Conservation (phyloP, 345 rosid species). For the Brassica rapa region DNA sequence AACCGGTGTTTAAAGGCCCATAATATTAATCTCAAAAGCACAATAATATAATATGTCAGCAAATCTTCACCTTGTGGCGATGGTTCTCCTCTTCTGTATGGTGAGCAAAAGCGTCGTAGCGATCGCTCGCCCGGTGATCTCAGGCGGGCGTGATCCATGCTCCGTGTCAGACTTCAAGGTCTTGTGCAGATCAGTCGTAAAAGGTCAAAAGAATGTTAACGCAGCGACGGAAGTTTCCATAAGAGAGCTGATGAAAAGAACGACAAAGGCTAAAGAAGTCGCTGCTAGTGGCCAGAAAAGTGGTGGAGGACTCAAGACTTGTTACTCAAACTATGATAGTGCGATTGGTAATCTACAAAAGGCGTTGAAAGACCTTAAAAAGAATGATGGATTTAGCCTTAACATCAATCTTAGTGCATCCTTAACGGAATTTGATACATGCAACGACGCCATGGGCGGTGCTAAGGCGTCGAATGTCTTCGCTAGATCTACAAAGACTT, state of each 20-base stretch:
- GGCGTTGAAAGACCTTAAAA: conserved; percentile 30
- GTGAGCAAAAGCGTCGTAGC: conserved; percentile 8
- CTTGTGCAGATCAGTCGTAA: conserved; percentile 38
- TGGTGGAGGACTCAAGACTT: conserved; percentile 12
- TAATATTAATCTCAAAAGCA: not conserved
- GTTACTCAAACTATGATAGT: not conserved
- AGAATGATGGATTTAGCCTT: conserved; percentile 36
- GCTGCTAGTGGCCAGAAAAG: not conserved
- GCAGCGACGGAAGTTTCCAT: conserved; percentile 42
- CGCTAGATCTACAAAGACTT: conserved; percentile 8
- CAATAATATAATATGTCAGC: not conserved
- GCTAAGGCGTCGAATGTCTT: not conserved
- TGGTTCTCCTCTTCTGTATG: conserved; percentile 19
- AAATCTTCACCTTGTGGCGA: conserved; percentile 18
- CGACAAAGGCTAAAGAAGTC: not conserved
- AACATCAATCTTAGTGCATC: conserved; percentile 37
- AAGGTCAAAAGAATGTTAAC: conserved; percentile 32
- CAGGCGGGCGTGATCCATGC: conserved; percentile 25
- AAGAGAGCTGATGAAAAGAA: conserved; percentile 22
- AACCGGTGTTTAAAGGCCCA: conserved; percentile 26
- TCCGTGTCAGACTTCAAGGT: conserved; percentile 25
- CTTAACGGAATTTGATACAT: conserved; percentile 33
- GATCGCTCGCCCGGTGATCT: not conserved
- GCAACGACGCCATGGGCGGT: conserved; percentile 36
- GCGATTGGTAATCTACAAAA: conserved; percentile 34